Evolutionary conservation across 345 rosid species (phyloP), one percentile per base, ranked within the genome.

Genomic region (Anastatica hierochuntica): DNA sequence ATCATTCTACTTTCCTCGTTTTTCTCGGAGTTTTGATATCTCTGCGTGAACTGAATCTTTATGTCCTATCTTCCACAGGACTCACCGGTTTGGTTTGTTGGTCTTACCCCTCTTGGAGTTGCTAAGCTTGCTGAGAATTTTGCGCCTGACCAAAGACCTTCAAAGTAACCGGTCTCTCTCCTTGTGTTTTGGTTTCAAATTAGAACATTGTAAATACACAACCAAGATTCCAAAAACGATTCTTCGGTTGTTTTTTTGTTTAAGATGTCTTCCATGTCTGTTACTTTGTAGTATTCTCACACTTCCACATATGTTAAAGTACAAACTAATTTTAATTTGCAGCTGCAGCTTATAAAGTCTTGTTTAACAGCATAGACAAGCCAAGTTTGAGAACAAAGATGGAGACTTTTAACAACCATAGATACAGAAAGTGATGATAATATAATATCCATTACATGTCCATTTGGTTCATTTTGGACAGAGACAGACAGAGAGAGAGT

Each of bases 141-240:
- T 37, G 7, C 19, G 54, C 38, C 36, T 43, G 35, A 42, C 34
- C 14, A 56, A 56, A 49, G 46, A 41, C 35, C 24, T 31, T 33
- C 52, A 7, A 35, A 51, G 43, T 51, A 37, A 40, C 41, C 34
- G 5, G 5, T 2, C 24, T 21, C 24, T 21, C 24, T 49, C 53
- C 7, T 45, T 56, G 53, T 57, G 50, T 49, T 65, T 19, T 17
- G 58, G 46, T 58, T 66, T 20, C 45, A 47, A 33, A 58, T 45
- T 58, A 15, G 47, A 57, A 58, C 62, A 43, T 53, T 61, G 67
- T 53, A 53, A 26, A 60, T 61, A 54, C 62, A 48, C 45, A 31
- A 33, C 42, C 57, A 45, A 19, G 52, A 42, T 13, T 7, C 17
- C 17, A 9, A 14, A 6, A 14, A 37, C 2, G 7, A 5, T 37